Evolutionary conservation across 2,329 filamentous ascomycete species (phyloP).

Genomic region (Byssothecium circinans): DNA sequence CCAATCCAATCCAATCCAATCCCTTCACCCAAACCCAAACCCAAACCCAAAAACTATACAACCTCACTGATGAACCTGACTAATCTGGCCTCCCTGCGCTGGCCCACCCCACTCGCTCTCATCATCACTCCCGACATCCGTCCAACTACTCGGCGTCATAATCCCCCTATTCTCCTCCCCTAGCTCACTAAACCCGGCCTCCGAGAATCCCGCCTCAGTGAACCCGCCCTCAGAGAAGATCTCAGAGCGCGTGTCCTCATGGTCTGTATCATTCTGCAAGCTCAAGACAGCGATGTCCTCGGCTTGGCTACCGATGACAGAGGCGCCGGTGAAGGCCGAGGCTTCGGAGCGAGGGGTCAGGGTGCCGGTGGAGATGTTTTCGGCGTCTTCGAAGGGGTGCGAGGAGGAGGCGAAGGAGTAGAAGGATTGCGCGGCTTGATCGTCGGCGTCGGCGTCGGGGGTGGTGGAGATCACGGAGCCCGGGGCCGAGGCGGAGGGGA

Average conservation of each 20-base stretch:
- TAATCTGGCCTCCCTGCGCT: conserved; percentile 27
- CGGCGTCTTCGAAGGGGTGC: conserved; percentile 25
- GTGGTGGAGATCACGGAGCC: too few relatives aligned
- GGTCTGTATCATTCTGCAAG: conserved; percentile 38
- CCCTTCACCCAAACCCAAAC: neutral
- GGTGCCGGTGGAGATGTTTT: conserved; percentile 39
- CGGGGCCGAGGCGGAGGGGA: conserved; percentile 14
- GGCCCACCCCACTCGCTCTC: conserved; percentile 43
- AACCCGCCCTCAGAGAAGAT: conserved; percentile 40
- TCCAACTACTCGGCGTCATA: conserved; percentile 44
- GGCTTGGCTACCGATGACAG: conserved; percentile 31
- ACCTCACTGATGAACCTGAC: conserved; percentile 30
- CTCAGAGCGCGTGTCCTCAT: conserved; percentile 35
- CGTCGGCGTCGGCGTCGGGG: conserved; percentile 15
- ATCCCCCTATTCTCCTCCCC: conserved; percentile 27
- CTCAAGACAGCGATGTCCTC: conserved; percentile 40
- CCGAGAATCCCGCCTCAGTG: conserved; percentile 39
- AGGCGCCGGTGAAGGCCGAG: conserved; percentile 31
- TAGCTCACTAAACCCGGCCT: conserved; percentile 37
- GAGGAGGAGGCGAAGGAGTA: conserved; percentile 38
- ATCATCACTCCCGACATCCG: conserved; percentile 45
- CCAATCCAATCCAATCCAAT: neutral
- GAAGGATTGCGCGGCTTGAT: conserved; percentile 39
- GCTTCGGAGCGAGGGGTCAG: conserved; percentile 44
- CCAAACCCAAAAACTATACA: neutral